Conservation (phyloP, 73 alveolate species). For the Diophrys appendiculata region DNA sequence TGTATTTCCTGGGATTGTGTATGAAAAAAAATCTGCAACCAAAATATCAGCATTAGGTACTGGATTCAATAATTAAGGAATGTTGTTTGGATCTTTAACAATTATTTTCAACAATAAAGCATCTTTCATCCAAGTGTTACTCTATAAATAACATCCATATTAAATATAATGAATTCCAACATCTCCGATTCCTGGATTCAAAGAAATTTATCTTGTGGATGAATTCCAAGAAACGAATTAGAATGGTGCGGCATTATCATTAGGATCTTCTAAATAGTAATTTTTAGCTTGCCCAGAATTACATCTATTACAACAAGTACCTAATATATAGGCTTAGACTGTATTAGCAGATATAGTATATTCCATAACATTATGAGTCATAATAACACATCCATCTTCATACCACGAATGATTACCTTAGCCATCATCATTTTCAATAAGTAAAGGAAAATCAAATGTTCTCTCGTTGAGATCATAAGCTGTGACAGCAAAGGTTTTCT, state of each 20-base stretch:
- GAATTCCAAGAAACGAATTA: neutral
- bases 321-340: neutral
- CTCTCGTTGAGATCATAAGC: neutral
- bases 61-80: neutral
- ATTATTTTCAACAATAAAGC: neutral
- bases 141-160: neutral
- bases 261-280: neutral
- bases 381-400: neutral
- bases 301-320: neutral
- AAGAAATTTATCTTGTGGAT: neutral
- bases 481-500: neutral
- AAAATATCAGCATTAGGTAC: neutral
- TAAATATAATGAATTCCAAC: neutral
- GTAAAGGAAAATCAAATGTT: neutral
- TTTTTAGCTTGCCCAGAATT: neutral
- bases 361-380: neutral
- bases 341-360: neutral
- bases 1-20: neutral
- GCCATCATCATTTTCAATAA: neutral
- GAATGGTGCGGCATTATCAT: neutral
- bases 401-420: neutral
- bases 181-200: neutral
- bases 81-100: neutral
- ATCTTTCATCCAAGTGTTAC: neutral
- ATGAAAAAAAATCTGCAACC: neutral